Evolutionary conservation across 495 filamentous ascomycete species (phyloP).

Genomic region (Pyrenula massariospora): DNA sequence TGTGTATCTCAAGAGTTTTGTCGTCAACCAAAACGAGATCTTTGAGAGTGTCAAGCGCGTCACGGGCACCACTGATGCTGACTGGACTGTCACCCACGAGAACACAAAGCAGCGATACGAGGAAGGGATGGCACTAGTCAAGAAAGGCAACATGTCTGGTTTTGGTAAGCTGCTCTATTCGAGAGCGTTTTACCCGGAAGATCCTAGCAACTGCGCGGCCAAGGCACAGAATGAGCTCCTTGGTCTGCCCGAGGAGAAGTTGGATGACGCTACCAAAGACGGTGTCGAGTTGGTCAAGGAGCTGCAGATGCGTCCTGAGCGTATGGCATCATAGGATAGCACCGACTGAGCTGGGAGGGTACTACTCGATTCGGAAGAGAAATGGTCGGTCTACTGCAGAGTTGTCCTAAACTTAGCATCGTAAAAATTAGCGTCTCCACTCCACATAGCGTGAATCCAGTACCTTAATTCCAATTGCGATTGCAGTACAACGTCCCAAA

Average conservation of each 20-base stretch:
- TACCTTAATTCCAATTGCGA: background rate
- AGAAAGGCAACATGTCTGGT: conserved; percentile 29
- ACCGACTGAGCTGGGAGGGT: background rate
- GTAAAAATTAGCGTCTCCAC: background rate
- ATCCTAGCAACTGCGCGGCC: conserved; percentile 20
- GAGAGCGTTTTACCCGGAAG: conserved; percentile 33
- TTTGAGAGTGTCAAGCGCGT: conserved; percentile 39
- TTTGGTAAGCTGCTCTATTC: conserved; percentile 42
- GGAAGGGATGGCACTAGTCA: conserved; percentile 24
- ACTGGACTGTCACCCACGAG: conserved; percentile 45
- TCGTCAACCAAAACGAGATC: conserved; percentile 38
- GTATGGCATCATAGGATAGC: background rate
- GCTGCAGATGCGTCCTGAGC: background rate
- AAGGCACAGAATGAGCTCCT: conserved; percentile 35
- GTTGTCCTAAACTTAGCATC: background rate
- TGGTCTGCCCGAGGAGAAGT: conserved; percentile 40
- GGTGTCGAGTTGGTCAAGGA: background rate
- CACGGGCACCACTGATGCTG: conserved; percentile 31
- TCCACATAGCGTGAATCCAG: background rate
- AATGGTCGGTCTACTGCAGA: background rate
- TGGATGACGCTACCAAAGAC: conserved; percentile 26
- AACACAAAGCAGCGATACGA: conserved; percentile 25
- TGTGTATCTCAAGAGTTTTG: conserved; percentile 32
- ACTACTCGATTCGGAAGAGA: background rate
- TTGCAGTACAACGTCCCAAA: background rate